Conservation (phyloP, 2,329 filamentous ascomycete genomes). For the Byssoonygena ceratinophila region DNA sequence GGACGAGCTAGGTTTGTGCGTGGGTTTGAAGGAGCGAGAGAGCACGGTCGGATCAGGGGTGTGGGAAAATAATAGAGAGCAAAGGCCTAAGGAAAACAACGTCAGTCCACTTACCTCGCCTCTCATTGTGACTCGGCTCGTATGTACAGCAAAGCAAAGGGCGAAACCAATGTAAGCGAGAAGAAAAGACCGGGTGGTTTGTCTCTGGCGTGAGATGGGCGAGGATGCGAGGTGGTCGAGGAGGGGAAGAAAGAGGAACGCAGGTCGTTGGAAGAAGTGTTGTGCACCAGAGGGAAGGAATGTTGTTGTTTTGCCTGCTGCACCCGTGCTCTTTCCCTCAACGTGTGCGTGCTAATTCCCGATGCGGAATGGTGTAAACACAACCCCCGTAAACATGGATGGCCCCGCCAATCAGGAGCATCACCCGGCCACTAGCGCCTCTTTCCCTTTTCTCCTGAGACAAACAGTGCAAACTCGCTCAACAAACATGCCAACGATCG, state of each 20-base stretch:
- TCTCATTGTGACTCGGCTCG: constrained; percentile 24
- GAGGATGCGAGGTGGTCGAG: neutral
- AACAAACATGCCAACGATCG: neutral
- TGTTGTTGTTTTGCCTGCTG: constrained; percentile 8
- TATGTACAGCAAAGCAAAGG: neutral
- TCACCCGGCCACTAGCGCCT: neutral
- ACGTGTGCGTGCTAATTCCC: constrained; percentile 17
- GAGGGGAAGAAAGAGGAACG: neutral
- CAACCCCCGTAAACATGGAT: constrained; percentile 1
- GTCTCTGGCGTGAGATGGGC: neutral
- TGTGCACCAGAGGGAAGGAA: constrained; percentile 1
- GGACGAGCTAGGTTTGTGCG: constrained; percentile 3
- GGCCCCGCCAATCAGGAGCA: constrained; percentile 4
- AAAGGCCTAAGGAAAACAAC: constrained; percentile 4
- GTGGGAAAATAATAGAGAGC: constrained; percentile 14
- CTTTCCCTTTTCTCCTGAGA: neutral
- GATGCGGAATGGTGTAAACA: constrained; percentile 12
- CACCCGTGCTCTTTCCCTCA: constrained; percentile 11
- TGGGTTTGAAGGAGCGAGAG: constrained; percentile 13
- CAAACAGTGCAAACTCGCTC: constrained; percentile 3
- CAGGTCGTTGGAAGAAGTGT: neutral
- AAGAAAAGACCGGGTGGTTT: neutral
- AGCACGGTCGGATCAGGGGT: constrained; percentile 19
- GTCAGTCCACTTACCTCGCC: constrained; percentile 25
- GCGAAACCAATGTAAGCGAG: neutral